Evolutionary conservation across 371 early-diverging fungal species (phyloP).

Genomic region (Actinomucor elegans): DNA sequence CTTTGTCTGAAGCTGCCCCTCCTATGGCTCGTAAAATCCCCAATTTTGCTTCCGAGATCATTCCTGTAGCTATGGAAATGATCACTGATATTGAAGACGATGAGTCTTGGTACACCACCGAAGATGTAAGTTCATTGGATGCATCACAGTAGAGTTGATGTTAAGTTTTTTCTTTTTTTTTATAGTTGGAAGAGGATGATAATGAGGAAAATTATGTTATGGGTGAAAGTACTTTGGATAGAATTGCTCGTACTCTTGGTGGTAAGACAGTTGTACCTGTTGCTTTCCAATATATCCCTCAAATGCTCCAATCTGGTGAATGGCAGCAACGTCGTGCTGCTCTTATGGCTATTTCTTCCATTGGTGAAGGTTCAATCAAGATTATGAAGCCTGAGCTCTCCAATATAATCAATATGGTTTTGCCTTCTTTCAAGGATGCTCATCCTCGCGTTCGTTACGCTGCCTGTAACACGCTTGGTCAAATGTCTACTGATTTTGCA

Average conservation of each 20-base stretch:
- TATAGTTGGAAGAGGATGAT: constrained; percentile 84
- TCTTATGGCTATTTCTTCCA: constrained; percentile 90
- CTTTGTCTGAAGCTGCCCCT: constrained; percentile 85
- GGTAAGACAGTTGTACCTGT: constrained; percentile 89
- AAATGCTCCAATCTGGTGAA: constrained; percentile 81
- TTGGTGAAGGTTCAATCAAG: constrained; percentile 95
- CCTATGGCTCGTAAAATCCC: constrained; percentile 82
- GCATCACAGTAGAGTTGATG: not conserved
- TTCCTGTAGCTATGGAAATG: constrained; percentile 91
- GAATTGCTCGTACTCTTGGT: constrained; percentile 86
- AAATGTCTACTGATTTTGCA: constrained; percentile 96
- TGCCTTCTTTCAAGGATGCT: constrained; percentile 85
- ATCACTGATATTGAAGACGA: constrained; percentile 89
- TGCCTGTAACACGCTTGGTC: constrained; percentile 94
- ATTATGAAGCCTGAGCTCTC: constrained; percentile 89
- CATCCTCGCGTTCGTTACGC: constrained; percentile 96
- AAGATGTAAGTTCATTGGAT: constrained; percentile 56
- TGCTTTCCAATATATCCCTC: constrained; percentile 86
- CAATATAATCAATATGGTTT: constrained; percentile 80
- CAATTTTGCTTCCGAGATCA: constrained; percentile 69
- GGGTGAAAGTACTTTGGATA: constrained; percentile 95
- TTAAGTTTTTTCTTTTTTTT: constrained; percentile 1
- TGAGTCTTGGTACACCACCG: constrained; percentile 88
- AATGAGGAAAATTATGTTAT: constrained; percentile 83
- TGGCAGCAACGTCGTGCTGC: constrained; percentile 96